Evolutionary conservation across 1,284 basidiomycete species (phyloP).

Genomic region (Lentinula novae-zelandiae): DNA sequence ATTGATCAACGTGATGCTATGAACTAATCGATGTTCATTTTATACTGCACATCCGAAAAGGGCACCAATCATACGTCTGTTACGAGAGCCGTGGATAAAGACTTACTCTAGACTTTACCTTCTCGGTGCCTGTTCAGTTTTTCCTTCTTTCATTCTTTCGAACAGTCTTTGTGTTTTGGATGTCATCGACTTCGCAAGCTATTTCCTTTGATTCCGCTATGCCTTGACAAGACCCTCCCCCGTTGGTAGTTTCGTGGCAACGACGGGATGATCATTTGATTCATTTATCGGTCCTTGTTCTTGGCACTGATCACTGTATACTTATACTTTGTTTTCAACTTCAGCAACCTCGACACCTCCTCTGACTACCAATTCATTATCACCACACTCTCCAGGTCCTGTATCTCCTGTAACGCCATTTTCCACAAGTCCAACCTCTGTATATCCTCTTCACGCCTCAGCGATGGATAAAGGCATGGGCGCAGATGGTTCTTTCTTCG

Average conservation of each 20-base stretch:
- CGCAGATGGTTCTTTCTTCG: constrained; percentile 29
- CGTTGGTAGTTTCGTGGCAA: neutral
- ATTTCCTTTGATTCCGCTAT: too few relatives aligned
- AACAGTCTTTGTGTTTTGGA: neutral
- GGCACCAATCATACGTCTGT: neutral
- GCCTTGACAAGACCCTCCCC: neutral
- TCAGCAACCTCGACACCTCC: constrained; percentile 39
- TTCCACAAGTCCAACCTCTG: constrained; percentile 18
- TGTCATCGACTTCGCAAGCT: neutral
- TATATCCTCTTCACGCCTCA: neutral
- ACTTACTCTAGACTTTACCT: neutral
- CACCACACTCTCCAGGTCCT: constrained; percentile 35
- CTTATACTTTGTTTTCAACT: neutral
- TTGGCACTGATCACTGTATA: neutral
- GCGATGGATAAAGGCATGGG: neutral
- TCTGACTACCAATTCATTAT: constrained; percentile 40
- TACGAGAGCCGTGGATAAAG: neutral
- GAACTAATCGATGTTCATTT: neutral
- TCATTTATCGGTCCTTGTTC: neutral
- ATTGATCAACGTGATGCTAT: neutral
- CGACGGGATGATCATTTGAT: neutral
- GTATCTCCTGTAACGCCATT: constrained; percentile 40
- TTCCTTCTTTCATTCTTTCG: neutral
- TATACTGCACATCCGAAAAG: neutral
- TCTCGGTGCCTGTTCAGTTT: neutral